phyloP scores from a whole-genome alignment of 495 filamentous ascomycete species.

The Penicillium bovifimosum region DNA sequence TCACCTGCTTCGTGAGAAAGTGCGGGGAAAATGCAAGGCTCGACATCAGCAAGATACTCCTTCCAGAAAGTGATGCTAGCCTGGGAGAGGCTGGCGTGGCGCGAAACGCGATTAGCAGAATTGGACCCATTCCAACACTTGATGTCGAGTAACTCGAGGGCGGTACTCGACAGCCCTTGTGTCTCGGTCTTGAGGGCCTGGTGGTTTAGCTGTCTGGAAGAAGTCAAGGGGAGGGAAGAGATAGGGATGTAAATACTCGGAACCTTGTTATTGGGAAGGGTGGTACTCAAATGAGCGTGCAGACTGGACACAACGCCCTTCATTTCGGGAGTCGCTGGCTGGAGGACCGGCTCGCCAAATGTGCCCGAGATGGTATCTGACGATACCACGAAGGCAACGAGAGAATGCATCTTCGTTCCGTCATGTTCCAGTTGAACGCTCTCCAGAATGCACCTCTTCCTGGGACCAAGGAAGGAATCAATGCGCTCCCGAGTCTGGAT shows the following conservation, averaged over 20 bases:
- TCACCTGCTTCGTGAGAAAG: slow-evolving; percentile 19
- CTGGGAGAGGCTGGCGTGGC: slow-evolving; percentile 10
- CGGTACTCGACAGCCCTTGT: slow-evolving; percentile 10
- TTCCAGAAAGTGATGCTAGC: slow-evolving; percentile 46
- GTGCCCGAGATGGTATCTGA: not conserved
- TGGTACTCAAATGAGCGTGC: slow-evolving; percentile 21
- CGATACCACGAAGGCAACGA: slow-evolving; percentile 31
- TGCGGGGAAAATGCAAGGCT: slow-evolving; percentile 51
- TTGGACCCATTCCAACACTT: slow-evolving; percentile 15
- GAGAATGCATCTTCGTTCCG: not conserved
- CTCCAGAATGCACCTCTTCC: slow-evolving; percentile 24
- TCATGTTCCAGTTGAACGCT: slow-evolving; percentile 12
- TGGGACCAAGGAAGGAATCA: slow-evolving; percentile 7
- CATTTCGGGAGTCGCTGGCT: slow-evolving; percentile 12
- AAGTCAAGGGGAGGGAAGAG: slow-evolving; percentile 44
- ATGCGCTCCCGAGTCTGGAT: slow-evolving; percentile 42
- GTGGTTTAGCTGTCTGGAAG: slow-evolving; percentile 47
- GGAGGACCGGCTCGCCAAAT: slow-evolving; percentile 5
- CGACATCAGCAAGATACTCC: slow-evolving; percentile 41
- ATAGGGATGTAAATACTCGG: slow-evolving; percentile 56
- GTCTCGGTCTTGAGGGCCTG: slow-evolving; percentile 17
- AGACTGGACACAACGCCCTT: slow-evolving; percentile 15
- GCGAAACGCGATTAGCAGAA: slow-evolving; percentile 2
- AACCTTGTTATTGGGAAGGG: slow-evolving; percentile 47
- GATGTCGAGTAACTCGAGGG: slow-evolving; percentile 12